Evolutionary conservation across 129 eudicot species (phyloP), one percentile per base, ranked within the genome.

Genomic region (Heracleum sosnowskyi): DNA sequence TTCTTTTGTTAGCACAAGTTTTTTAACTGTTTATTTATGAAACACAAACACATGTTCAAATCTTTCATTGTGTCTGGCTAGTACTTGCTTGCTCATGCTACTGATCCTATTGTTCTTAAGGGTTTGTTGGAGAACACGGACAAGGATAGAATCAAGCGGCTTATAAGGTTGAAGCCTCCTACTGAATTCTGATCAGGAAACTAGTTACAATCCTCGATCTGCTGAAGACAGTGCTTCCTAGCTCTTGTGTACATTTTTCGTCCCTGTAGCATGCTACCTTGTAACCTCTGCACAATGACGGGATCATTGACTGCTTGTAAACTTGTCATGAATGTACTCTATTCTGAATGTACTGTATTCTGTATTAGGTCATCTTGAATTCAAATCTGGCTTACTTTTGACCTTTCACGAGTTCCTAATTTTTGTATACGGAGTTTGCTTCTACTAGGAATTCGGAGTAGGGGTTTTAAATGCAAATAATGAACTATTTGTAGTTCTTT

Each of bases 81-180:
- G 53, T 69, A 73, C 60, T 35, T 76, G 75, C 46, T 77, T 79
- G 11, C 74, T 74, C 39, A 37, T 60, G 80, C 51, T 60, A 31
- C 74, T 26, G 73, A 42, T 12, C 57, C 20, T 20, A 40, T 78
- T 74, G 41, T 47, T 73, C 35, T 83, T 79, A 78, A 91, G 97
- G 97, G 97, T 22, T 82, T 89, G 63, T 75, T 94, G 89, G 98
- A 94, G 93, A 94, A 94, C 90, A 91, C 96, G 2, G 98, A 94
- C 79, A 94, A 89, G 82, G 98, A 94, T 40, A 85, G 96, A 86
- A 91, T 91, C 85, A 89, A 94, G 81, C 88, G 98, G 85, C 93
- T 94, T 42, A 82, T 94, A 71, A 89, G 97, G 84, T 75, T 94
- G 86, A 94, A 91, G 80, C 96, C 98, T 76, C 98, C 98, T 20